phyloP scores from a whole-genome alignment of 2,329 filamentous ascomycete species.

The Thermoascus crustaceus region DNA sequence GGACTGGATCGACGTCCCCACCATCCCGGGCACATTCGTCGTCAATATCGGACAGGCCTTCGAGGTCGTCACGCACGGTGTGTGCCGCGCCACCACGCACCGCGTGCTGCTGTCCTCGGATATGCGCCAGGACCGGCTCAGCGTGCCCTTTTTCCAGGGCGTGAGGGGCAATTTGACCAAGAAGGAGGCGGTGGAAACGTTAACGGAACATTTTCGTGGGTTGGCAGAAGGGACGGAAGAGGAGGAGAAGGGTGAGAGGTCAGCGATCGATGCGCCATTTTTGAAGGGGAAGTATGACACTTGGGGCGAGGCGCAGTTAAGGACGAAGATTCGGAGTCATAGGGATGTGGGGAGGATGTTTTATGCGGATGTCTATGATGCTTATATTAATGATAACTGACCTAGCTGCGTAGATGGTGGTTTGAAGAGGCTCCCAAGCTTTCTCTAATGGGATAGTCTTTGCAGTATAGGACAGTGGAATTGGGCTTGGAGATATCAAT shows the following conservation, averaged over 20 bases:
- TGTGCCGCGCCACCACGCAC: constrained; percentile 5
- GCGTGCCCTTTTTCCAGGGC: constrained; percentile 30
- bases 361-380: constrained; percentile 42
- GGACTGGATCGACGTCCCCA: constrained; percentile 31
- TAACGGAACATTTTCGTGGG: constrained; percentile 32
- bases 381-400: constrained; percentile 38
- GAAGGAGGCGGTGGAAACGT: constrained; percentile 31
- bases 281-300: constrained; percentile 44
- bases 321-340: constrained; percentile 48
- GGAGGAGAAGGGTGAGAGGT: constrained; percentile 21
- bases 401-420: no score
- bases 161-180: constrained; percentile 42
- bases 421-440: no score
- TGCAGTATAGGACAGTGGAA: no score
- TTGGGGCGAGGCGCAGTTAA: constrained; percentile 48
- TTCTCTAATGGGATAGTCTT: no score
- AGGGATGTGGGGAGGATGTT: constrained; percentile 41
- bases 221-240: constrained; percentile 21
- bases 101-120: constrained; percentile 1
- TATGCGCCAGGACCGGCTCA: constrained; percentile 1
- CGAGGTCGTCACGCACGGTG: constrained; percentile 5
- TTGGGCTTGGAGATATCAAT: no score
- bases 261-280: constrained; percentile 43
- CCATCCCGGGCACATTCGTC: constrained; percentile 5
- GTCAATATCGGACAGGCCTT: constrained; percentile 8